Conservation (phyloP, 2,329 filamentous ascomycete species). For the Aspergillus sp. region DNA sequence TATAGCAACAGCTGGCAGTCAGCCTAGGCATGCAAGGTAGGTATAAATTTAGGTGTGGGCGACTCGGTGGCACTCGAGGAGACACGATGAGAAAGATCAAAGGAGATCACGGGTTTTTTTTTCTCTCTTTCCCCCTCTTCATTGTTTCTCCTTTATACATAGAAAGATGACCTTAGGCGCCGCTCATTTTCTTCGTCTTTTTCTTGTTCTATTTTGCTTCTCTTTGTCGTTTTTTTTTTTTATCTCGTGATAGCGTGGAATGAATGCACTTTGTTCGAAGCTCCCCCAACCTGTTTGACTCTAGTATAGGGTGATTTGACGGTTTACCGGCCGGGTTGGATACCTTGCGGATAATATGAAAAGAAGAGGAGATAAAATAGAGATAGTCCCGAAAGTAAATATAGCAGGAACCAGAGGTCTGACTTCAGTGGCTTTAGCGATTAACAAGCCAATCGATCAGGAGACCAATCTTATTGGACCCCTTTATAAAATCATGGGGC, state of each 20-base stretch:
- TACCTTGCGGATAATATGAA: neutral
- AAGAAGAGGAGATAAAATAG: neutral
- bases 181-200: neutral
- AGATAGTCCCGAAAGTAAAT: neutral
- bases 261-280: neutral
- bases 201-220: no score
- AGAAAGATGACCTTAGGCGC: neutral
- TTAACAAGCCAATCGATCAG: neutral
- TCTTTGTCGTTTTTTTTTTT: no score
- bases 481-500: neutral
- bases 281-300: neutral
- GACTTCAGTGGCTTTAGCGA: conserved; percentile 1
- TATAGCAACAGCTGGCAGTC: neutral
- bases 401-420: neutral
- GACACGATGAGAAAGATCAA: neutral
- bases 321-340: neutral
- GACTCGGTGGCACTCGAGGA: neutral
- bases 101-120: no score
- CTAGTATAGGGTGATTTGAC: neutral
- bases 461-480: neutral
- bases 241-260: neutral
- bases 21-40: neutral
- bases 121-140: no score
- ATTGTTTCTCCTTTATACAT: neutral
- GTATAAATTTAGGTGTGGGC: neutral